Base-by-base conservation (phyloP, 768 basidiomycete species). In the Tylopilus intermedius region DNA sequence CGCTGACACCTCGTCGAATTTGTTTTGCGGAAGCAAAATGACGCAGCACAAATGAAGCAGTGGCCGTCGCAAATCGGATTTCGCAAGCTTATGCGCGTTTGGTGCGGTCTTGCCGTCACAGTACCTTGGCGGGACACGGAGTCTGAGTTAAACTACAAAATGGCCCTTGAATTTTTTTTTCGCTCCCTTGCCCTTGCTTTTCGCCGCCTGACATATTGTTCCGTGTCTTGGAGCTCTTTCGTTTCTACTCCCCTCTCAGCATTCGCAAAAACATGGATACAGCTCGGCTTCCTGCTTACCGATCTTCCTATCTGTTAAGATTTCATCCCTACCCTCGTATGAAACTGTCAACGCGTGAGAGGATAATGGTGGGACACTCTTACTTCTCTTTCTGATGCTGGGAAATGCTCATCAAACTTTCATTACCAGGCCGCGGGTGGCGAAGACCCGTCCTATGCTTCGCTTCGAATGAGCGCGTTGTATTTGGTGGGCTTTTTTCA, bases 311-410 rank as follows among this genome's bases (percentile, higher is more conserved):
- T 32, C 43, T 70, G 5, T 41, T 64, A 26, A 52, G 67, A 18
- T 70, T 55, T 21, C 66, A 67, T 50, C 66, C 66, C 32, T 67
- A 67, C 52, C 66, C 66, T 40, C 64, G 67, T 35, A 41, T 45
- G 29, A 62, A 58, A 22, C 49, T 35, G 2, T 62, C 60, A 49
- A 26, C 33, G 39, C 64, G 56, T 58, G 67, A 68, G 60, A 66
- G 53, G 54, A 45, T 67, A 15, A 6, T 30, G 57, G 68, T 67
- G 45, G n/a, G 54, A 49, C 42, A 18, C 39, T n/a, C 49, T 49
- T 14, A 10, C 50, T n/a, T 54, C 29, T 7, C 49, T n/a, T n/a
- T 42, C 32, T 45, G 43, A 27, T 49, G 35, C 50, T 60, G 50
- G 41, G 54, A 51, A 50, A 42, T 15, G 18, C 49, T 65, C 38